These are phyloP conservation scores for Bremia lactucae DNA, from an alignment of 352 stramenopile genomes.

Conservation along the genomic window DNA sequence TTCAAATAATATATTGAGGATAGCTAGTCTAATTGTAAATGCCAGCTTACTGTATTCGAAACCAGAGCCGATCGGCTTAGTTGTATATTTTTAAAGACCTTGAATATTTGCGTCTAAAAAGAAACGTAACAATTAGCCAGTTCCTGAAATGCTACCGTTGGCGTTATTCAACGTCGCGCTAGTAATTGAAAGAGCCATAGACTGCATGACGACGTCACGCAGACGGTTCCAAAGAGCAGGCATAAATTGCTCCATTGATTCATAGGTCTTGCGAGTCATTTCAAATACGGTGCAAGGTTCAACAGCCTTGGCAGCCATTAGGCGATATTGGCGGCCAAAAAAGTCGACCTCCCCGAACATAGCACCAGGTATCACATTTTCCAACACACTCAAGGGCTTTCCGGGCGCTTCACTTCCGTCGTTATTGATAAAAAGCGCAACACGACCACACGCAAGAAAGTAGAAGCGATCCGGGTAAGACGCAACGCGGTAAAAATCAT, in stretches of 20 bases:
- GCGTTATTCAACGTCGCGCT: slow-evolving; percentile 56
- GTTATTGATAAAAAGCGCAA: slow-evolving; percentile 71
- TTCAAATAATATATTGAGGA: too few species aligned
- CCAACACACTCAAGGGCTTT: slow-evolving; percentile 42
- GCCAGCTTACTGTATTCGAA: too few species aligned
- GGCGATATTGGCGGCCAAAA: slow-evolving; percentile 57
- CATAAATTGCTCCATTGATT: slow-evolving; percentile 43
- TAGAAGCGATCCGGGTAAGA: slow-evolving; percentile 57
- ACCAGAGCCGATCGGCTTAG: too few species aligned
- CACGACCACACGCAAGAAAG: slow-evolving; percentile 60
- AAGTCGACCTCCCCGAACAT: slow-evolving; percentile 86
- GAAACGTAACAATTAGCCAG: too few species aligned
- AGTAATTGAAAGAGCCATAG: slow-evolving; percentile 68
- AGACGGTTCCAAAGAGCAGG: slow-evolving; percentile 65
- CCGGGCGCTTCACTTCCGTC: slow-evolving; percentile 40
- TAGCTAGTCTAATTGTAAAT: too few species aligned
- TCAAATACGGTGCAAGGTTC: slow-evolving; percentile 58
- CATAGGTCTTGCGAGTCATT: slow-evolving; percentile 53
- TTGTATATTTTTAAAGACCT: too few species aligned
- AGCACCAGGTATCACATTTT: slow-evolving; percentile 60
- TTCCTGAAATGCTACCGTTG: slow-evolving; percentile 11
- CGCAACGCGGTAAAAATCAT: slow-evolving; percentile 66
- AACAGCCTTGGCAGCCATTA: slow-evolving; percentile 43
- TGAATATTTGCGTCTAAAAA: too few species aligned
- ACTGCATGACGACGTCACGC: slow-evolving; percentile 72